These are phyloP conservation scores for Caryopteris hybrid DNA, from an alignment of 305 asterid genomes.

Conservation along the genomic window DNA sequence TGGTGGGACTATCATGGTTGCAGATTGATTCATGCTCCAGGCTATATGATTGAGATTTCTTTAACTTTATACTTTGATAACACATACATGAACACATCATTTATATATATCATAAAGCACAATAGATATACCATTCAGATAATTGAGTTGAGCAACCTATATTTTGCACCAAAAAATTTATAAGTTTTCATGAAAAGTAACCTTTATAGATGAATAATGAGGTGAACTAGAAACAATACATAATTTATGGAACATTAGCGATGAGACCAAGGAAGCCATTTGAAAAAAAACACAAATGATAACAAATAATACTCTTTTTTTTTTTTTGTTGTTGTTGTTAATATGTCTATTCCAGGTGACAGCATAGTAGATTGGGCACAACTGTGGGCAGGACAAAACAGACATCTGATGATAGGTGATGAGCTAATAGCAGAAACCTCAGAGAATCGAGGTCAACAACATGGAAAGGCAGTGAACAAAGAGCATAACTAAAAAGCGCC, in stretches of 20 bases:
- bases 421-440: background rate
- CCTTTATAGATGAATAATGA: background rate
- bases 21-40: background rate
- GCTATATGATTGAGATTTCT: background rate
- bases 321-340: too few species aligned
- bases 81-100: background rate
- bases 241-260: background rate
- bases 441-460: background rate
- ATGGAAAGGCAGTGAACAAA: background rate
- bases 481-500: background rate
- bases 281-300: too few species aligned
- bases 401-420: background rate
- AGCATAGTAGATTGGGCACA: background rate
- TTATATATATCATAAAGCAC: background rate
- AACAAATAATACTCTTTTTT: too few species aligned
- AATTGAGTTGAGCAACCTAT: background rate
- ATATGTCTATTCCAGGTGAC: background rate
- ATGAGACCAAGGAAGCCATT: too few species aligned
- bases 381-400: background rate
- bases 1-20: background rate
- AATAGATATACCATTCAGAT: background rate
- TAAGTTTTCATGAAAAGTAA: background rate
- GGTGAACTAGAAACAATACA: background rate
- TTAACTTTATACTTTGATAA: background rate
- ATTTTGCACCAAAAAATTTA: background rate